Percentiles rank a stretch among this genome's conserved stretches.
Conservation (phyloP, 768 basidiomycete genomes). For the Collybiopsis confluens region DNA sequence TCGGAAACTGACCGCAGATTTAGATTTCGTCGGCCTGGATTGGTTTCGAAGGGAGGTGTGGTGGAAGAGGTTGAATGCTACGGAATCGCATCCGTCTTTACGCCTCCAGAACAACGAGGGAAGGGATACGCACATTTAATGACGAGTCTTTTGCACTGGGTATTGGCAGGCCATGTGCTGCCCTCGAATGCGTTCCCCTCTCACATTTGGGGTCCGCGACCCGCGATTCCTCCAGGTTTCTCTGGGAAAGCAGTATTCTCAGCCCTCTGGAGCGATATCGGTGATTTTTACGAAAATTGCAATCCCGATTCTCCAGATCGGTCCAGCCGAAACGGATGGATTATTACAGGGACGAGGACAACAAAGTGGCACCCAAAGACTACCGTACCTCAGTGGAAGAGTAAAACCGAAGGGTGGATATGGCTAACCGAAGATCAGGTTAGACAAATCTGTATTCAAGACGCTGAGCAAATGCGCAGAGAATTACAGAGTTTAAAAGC, state of each 20-base stretch:
- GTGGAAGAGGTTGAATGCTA: slow-evolving; percentile 38
- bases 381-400: background rate
- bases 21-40: slow-evolving; percentile 27
- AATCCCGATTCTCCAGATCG: slow-evolving; percentile 26
- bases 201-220: slow-evolving; percentile 47
- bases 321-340: slow-evolving; percentile 36
- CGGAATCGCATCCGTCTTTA: slow-evolving; percentile 55
- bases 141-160: slow-evolving; percentile 63
- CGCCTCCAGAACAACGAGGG: slow-evolving; percentile 41
- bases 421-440: slow-evolving; percentile 35
- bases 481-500: too few species aligned
- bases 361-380: slow-evolving; percentile 35
- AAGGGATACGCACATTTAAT: slow-evolving; percentile 59
- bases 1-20: background rate
- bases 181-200: slow-evolving; percentile 22
- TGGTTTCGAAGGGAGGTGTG: slow-evolving; percentile 16
- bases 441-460: slow-evolving; percentile 33
- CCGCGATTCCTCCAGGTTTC: slow-evolving; percentile 26
- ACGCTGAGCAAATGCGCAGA: slow-evolving; percentile 30
- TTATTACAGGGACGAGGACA: slow-evolving; percentile 27
- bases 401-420: slow-evolving; percentile 18
- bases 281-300: slow-evolving; percentile 40
- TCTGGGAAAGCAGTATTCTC: slow-evolving; percentile 43
- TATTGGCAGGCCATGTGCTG: slow-evolving; percentile 31
- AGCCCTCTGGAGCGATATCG: slow-evolving; percentile 51